Percentiles rank a stretch among this genome's conserved stretches.
phyloP scores from a whole-genome alignment of 768 basidiomycete genomes.

The Naematelia encephala region DNA sequence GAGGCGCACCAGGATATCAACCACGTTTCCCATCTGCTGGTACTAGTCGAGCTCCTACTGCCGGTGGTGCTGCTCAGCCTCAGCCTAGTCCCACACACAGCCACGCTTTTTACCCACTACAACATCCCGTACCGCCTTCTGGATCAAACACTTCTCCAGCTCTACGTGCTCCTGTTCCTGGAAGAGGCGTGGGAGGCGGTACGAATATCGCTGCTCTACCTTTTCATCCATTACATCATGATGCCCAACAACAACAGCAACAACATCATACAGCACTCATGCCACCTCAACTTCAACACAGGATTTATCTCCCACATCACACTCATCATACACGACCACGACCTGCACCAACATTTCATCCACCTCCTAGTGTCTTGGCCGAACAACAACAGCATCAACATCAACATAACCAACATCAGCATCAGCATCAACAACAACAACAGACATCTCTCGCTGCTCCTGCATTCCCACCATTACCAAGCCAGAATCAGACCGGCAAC shows the following conservation, averaged over 20 bases:
- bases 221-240: slow-evolving; percentile 23
- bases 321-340: slow-evolving; percentile 25
- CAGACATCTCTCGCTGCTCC: slow-evolving; percentile 24
- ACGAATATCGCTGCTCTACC: slow-evolving; percentile 34
- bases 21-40: slow-evolving; percentile 38
- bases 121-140: slow-evolving; percentile 20
- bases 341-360: slow-evolving; percentile 41
- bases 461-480: slow-evolving; percentile 47
- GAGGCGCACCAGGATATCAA: slow-evolving; percentile 28
- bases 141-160: slow-evolving; percentile 18
- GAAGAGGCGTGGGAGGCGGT: slow-evolving; percentile 7
- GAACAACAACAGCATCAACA: slow-evolving; percentile 17
- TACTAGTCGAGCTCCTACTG: slow-evolving; percentile 2
- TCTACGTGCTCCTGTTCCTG: slow-evolving; percentile 9
- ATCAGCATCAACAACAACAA: slow-evolving; percentile 2
- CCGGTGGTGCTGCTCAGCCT: not conserved
- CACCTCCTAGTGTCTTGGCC: slow-evolving; percentile 38
- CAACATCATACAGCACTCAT: slow-evolving; percentile 45
- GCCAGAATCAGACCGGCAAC: slow-evolving; percentile 5
- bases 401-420: slow-evolving; percentile 12
- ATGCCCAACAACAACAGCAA: slow-evolving; percentile 23
- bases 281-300: slow-evolving; percentile 49
- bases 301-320: slow-evolving; percentile 43
- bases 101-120: slow-evolving; percentile 22
- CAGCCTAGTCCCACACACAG: slow-evolving; percentile 32